Base-by-base conservation (phyloP, 2,329 filamentous ascomycete genomes). In the Exophiala sp. region DNA sequence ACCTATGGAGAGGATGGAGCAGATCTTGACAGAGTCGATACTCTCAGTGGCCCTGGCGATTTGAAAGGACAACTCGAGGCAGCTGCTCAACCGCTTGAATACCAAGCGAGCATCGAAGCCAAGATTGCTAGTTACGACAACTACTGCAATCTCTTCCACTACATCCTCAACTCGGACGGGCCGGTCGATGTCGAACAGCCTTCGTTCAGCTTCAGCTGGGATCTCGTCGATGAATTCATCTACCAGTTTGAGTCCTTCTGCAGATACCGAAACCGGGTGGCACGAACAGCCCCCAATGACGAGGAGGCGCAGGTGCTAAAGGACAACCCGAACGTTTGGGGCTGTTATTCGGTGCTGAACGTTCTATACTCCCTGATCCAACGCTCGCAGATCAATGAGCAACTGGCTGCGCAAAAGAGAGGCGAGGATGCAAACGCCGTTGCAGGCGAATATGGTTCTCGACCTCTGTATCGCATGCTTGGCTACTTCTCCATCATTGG, bases 181-280 rank as follows among this genome's bases (percentile, higher is more conserved):
- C 93, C 93, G 13, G 91, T 98, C 53, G 93, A 98, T 67, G 78
- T 98, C 62, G 93, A 98, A 71, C 86, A 91, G 59, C 93, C 93
- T 11, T 68, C 97, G 88, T 94, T 95, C 75, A 96, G 91, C 77
- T 98, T 93, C 93, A 93, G 93, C 35, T 98, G 93, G 93, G 93
- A 98, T 70, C 91, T 97, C 62, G 96, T 98, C 73, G 93, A 98
- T 71, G 93, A 98, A 73, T 98, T 98, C 77, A 97, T 98, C 74
- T 98, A 98, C 78, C 93, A 98, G 72, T 98, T 98, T 79, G 96
- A 98, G 79, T 94, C 90, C 52, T 98, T 98, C 79, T 97, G 89
- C 70, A 88, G 89, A 57, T 96, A 96, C 80, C 84, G 93, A 66
- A 89, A 94, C 71, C 85, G 89, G 60, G 83, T 95, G 62, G 93